A percentile compares a stretch with the other conserved stretches of the same genome.
These are phyloP conservation scores for Diaporthe ampelina DNA, from an alignment of 2,329 filamentous ascomycete species.

Conservation along the genomic window DNA sequence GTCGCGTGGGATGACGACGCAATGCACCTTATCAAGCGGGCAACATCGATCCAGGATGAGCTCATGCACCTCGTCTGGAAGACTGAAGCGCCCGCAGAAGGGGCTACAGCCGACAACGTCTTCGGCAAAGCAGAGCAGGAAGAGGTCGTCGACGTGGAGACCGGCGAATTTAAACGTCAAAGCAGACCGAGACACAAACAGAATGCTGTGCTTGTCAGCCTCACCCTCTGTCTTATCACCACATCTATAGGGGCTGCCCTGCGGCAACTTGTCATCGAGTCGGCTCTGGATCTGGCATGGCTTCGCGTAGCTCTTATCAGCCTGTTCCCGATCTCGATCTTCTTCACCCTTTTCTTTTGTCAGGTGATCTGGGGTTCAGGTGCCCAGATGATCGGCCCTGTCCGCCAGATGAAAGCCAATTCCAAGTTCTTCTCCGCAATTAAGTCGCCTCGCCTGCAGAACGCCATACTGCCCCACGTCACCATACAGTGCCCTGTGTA, in stretches of 20 bases:
- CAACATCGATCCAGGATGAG: slow-evolving; percentile 80
- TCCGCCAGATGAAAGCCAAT: slow-evolving; percentile 80
- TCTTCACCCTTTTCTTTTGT: slow-evolving; percentile 86
- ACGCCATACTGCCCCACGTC: slow-evolving; percentile 74
- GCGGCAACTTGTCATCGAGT: slow-evolving; percentile 76
- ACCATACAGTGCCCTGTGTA: slow-evolving; percentile 92
- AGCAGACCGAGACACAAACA: slow-evolving; percentile 76
- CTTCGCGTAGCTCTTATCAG: slow-evolving; percentile 74
- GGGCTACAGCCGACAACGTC: slow-evolving; percentile 44
- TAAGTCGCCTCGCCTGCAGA: slow-evolving; percentile 73
- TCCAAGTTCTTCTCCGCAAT: slow-evolving; percentile 86
- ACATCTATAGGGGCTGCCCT: slow-evolving; percentile 78
- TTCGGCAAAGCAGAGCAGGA: slow-evolving; percentile 63
- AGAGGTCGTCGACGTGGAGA: slow-evolving; percentile 80
- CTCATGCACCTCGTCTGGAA: slow-evolving; percentile 85
- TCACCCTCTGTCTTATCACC: slow-evolving; percentile 76
- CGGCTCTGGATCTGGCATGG: slow-evolving; percentile 74
- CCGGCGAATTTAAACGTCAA: slow-evolving; percentile 75
- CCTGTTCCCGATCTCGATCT: slow-evolving; percentile 79
- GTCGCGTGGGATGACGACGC: slow-evolving; percentile 89
- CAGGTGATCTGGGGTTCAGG: slow-evolving; percentile 84
- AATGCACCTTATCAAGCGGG: slow-evolving; percentile 76
- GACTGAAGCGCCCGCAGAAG: slow-evolving; percentile 63
- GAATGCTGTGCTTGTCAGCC: slow-evolving; percentile 77
- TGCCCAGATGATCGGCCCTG: slow-evolving; percentile 81